Evolutionary conservation across 2,329 filamentous ascomycete species (phyloP), one percentile per base, ranked within the genome.

Genomic region (Microcyclospora tardicrescens): DNA sequence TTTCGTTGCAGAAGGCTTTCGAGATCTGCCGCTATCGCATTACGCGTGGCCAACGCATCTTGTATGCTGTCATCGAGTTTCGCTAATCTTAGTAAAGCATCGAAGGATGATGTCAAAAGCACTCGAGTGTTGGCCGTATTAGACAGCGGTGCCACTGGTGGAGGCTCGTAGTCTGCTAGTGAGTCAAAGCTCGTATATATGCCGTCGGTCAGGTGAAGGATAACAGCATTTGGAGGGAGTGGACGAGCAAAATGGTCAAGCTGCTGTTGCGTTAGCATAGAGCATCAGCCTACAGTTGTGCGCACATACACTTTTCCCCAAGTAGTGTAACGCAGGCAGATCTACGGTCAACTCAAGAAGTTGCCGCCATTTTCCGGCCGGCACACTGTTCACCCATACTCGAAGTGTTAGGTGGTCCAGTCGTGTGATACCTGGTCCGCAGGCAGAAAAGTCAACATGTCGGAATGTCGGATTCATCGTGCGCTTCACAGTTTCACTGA

Each of bases 381-480:
- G 4, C 12, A n/a, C 30, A 28, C 62, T 69, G 54, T 67, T 73
- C 5, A 78, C 75, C 86, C 86, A 96, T 19, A 95, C 58, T 47
- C 76, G 80, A 32, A 94, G 62, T 0, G 68, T 77, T 15, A 93
- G 54, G 12, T 66, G 65, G 36, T 82, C 74, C 3, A 71, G 65
- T 40, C 86, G 74, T 8, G 81, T 80, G 15, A 86, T 68, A 2
- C 62, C 57, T 0, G 81, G 72, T 0, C 73, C 75, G 45, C 72
- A 76, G 5, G 68, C 62, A 16, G 72, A 71, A 5, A 94, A 70
- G 44, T 93, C 81, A 57, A 95, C 93, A 57, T 83, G 81, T 33
- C 76, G 77, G 58, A 94, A 96, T 51, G 81, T 85, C 46, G 91
- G 91, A 58, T 95, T 95, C 59, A 85, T 86, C n/a, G 83, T 78